phyloP scores from a whole-genome alignment of 2,329 filamentous ascomycete genomes.

The Aspergillus awamori region DNA sequence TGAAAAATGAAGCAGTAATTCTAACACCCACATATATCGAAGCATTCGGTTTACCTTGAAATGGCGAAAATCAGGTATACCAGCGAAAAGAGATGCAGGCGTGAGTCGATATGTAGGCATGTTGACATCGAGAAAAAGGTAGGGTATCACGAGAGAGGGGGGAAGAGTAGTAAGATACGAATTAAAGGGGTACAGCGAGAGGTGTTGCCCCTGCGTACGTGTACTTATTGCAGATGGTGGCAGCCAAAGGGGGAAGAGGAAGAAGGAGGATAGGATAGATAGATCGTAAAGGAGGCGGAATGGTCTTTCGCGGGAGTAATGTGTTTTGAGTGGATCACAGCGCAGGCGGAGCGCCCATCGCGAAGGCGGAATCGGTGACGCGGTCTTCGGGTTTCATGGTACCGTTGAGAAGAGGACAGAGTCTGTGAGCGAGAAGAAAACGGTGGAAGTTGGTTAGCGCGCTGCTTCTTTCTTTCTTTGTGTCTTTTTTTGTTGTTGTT shows the following conservation, averaged over 20 bases:
- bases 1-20: not conserved
- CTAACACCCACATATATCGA: not conserved
- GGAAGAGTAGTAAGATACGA: not conserved
- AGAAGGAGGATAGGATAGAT: not conserved
- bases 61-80: not conserved
- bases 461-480: not conserved
- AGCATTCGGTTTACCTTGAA: not conserved
- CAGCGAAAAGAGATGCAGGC: not conserved
- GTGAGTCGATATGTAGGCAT: not conserved
- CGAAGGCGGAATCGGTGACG: conserved; percentile 51
- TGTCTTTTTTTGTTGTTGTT: not conserved
- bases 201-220: not conserved
- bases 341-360: conserved; percentile 48
- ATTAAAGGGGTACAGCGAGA: not conserved
- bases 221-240: not conserved
- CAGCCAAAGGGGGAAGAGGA: not conserved
- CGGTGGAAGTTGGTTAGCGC: conserved; percentile 10
- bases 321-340: conserved; percentile 14
- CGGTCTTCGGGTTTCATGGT: conserved; percentile 65
- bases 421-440: conserved; percentile 50
- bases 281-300: not conserved
- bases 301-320: not conserved
- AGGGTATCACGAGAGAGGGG: not conserved
- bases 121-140: not conserved
- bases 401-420: conserved; percentile 84